A percentile compares a stretch with the other conserved stretches of the same genome.
Evolutionary conservation across 306 rosid species (phyloP).

Genomic region (Gastrolobium villosum): DNA sequence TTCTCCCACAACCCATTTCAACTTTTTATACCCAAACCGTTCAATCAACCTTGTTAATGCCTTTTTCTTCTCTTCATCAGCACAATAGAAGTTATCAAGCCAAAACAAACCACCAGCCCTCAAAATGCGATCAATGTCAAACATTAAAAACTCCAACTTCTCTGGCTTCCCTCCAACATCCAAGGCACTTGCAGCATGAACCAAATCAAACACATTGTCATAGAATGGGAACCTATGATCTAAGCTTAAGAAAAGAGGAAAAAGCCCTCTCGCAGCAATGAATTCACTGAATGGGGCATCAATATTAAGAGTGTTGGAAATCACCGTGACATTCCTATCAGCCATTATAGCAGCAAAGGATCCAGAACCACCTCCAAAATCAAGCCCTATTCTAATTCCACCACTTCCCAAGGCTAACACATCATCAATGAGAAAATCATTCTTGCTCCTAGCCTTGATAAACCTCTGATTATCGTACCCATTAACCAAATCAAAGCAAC

Average conservation of each 20-base stretch:
- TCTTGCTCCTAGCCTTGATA: constrained; percentile 74
- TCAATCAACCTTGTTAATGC: constrained; percentile 84
- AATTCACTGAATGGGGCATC: constrained; percentile 90
- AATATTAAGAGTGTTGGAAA: constrained; percentile 71
- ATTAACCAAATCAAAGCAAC: constrained; percentile 82
- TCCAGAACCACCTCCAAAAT: constrained; percentile 92
- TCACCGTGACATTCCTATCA: constrained; percentile 77
- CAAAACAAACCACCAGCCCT: constrained; percentile 90
- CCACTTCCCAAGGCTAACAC: constrained; percentile 80
- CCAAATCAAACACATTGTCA: constrained; percentile 89
- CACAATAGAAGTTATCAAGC: constrained; percentile 83
- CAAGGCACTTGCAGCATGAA: constrained; percentile 70
- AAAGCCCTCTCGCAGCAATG: constrained; percentile 93
- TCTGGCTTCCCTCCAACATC: constrained; percentile 76
- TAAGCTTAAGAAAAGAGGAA: constrained; percentile 80
- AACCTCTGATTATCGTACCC: constrained; percentile 76
- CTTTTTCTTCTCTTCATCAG: constrained; percentile 74
- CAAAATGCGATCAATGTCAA: constrained; percentile 81
- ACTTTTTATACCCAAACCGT: constrained; percentile 84
- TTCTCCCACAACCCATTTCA: constrained; percentile 95
- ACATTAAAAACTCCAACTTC: constrained; percentile 86
- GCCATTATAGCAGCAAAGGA: constrained; percentile 92
- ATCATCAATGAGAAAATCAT: constrained; percentile 82
- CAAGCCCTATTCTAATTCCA: constrained; percentile 84
- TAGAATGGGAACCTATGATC: constrained; percentile 91